These are phyloP conservation scores for Luvunga scandens DNA, from an alignment of 345 rosid species.

Conservation along the genomic window DNA sequence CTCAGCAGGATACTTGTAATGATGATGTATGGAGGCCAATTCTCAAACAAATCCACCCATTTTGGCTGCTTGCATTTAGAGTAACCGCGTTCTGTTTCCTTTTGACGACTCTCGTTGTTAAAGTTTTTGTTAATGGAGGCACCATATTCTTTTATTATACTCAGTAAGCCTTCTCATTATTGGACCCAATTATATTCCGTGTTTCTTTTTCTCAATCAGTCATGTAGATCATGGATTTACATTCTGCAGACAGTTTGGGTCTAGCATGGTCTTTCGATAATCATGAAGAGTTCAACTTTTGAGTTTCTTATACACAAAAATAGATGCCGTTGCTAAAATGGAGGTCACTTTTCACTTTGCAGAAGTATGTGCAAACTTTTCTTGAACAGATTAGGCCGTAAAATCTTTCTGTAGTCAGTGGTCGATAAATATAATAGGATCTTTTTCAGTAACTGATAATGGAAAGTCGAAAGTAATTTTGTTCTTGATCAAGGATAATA, in stretches of 20 bases:
- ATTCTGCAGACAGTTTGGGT: not conserved
- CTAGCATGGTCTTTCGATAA: not conserved
- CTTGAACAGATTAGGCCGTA: not conserved
- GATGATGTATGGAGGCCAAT: constrained; percentile 66
- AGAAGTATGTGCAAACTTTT: not conserved
- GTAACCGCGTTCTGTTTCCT: constrained; percentile 52
- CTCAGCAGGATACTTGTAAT: constrained; percentile 19
- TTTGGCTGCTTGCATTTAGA: constrained; percentile 58
- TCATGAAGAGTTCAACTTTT: not conserved
- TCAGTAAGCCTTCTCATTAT: constrained; percentile 42
- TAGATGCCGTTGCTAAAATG: not conserved
- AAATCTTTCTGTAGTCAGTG: not conserved
- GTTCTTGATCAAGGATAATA: not conserved
- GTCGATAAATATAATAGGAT: no score
- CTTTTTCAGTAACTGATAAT: not conserved
- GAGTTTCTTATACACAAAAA: not conserved
- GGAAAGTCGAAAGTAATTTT: not conserved
- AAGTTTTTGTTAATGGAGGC: constrained; percentile 34
- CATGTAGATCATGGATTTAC: not conserved
- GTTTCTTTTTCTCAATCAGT: not conserved
- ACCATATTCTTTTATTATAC: constrained; percentile 51
- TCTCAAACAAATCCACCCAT: constrained; percentile 48
- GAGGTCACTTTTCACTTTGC: not conserved
- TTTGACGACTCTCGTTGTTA: constrained; percentile 29
- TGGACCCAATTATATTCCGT: not conserved